phyloP scores from a whole-genome alignment of 129 eudicot genomes.

The Chrysanthemum makinoi region DNA sequence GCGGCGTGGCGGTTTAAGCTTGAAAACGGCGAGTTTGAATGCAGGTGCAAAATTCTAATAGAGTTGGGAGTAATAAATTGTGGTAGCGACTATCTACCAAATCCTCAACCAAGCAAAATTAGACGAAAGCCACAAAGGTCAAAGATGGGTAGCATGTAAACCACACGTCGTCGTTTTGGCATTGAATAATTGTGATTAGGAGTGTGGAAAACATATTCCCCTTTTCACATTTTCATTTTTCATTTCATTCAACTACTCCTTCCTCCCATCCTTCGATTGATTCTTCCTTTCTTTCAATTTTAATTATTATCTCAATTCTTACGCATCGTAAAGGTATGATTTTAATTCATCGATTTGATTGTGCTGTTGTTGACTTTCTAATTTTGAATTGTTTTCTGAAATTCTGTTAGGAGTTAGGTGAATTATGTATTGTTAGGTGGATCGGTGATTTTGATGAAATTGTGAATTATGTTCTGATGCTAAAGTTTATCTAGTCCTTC shows the following conservation, averaged over 20 bases:
- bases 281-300: constrained; percentile 2
- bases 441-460: constrained; percentile 19
- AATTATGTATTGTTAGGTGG: constrained; percentile 1
- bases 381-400: too few relatives aligned
- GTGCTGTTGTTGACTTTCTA: neutral
- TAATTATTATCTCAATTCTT: constrained; percentile 22
- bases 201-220: constrained; percentile 39
- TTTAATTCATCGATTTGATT: constrained; percentile 9
- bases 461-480: neutral
- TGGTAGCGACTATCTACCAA: constrained; percentile 5
- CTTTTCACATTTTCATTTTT: neutral
- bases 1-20: too few relatives aligned
- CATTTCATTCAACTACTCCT: constrained; percentile 7
- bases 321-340: constrained; percentile 24
- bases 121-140: constrained; percentile 15
- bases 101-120: constrained; percentile 3
- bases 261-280: constrained; percentile 13
- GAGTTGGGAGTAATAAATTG: neutral
- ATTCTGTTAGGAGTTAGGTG: too few relatives aligned
- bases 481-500: neutral
- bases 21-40: too few relatives aligned
- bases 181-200: constrained; percentile 3
- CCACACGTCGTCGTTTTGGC: constrained; percentile 23
- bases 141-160: constrained; percentile 25
- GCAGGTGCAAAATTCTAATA: too few relatives aligned